These are phyloP conservation scores for Pseudophaeomoniella oleicola DNA, from an alignment of 2,329 filamentous ascomycete genomes.

Conservation along the genomic window DNA sequence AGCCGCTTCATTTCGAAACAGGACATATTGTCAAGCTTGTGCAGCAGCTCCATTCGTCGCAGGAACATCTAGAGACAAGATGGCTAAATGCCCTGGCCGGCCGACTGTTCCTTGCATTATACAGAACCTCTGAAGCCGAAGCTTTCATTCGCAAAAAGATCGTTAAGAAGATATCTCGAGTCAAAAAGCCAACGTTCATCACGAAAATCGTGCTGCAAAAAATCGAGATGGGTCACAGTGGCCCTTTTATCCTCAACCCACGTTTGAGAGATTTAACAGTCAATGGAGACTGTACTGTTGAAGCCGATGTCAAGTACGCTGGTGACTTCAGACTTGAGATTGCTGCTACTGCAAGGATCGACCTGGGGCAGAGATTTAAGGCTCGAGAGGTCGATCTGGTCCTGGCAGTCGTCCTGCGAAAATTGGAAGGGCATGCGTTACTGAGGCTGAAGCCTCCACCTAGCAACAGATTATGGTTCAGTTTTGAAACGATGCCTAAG, in stretches of 20 bases:
- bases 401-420: constrained; percentile 71
- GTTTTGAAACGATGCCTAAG: constrained; percentile 85
- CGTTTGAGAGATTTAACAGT: constrained; percentile 78
- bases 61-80: constrained; percentile 76
- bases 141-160: constrained; percentile 70
- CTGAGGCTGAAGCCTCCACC: constrained; percentile 87
- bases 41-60: constrained; percentile 77
- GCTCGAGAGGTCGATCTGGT: constrained; percentile 78
- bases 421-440: constrained; percentile 69
- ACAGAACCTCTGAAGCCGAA: constrained; percentile 72
- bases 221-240: constrained; percentile 74
- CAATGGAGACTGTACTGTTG: constrained; percentile 76
- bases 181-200: constrained; percentile 82
- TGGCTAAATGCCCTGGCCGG: constrained; percentile 92
- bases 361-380: constrained; percentile 79
- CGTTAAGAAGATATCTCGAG: constrained; percentile 87
- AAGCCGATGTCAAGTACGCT: constrained; percentile 76
- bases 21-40: constrained; percentile 81
- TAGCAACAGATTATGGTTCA: constrained; percentile 91
- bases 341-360: constrained; percentile 82
- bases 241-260: constrained; percentile 79
- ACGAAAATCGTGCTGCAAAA: constrained; percentile 68
- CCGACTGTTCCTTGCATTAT: constrained; percentile 72
- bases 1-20: constrained; percentile 63
- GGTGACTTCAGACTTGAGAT: constrained; percentile 85